Evolutionary conservation across 768 basidiomycete genomes (phyloP), one percentile per base, ranked within the genome.

Genomic region (Multifurca ochricompacta): DNA sequence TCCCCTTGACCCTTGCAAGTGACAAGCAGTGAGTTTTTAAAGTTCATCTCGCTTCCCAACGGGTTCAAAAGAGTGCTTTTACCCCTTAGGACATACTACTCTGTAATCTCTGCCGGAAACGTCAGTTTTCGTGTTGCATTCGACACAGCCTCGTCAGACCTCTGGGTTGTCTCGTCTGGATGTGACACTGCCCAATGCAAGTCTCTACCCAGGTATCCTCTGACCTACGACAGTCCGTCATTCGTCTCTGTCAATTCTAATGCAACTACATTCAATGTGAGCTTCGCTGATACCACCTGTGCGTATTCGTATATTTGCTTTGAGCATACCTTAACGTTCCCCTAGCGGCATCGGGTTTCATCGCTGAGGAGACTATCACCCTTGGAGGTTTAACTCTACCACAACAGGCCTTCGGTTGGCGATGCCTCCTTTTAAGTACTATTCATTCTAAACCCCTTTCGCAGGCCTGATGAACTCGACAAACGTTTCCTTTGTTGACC

Each of bases 271-370:
- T 89, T 89, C 68, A 69, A 70, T 47, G 71, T 78, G 3, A 73
- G 73, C 45, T 91, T 87, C 66, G 77, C 79, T 5, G 88, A 91
- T 63, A 76, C 75, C 3, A 85, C 87, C 31, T 67, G 87, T 89
- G 62, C 37, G 83, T 71, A 28, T 37, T 43, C 48, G 32, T 19
- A 19, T n/a, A 19, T 42, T 9, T 9, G 0, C 42, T 30, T 30
- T 14, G 16, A 28, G 40, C 30, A 39, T 10, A 31, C 13, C n/a
- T 48, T 10, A 56, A 25, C 44, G 36, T 16, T 28, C 39, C 35
- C 30, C 51, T 63, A 90, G 88, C 61, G 58, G 83, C 77, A 3
- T 77, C 77, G 3, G 88, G 88, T 4, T 87, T 85, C 63, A 75
- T 88, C 51, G 87, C 83, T 3, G 72, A 70, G 63, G 88, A 91